Percentiles rank a stretch among this genome's conserved stretches.
These are phyloP conservation scores for Hordeum pubiflorum DNA, from an alignment of 202 grass and related monocot genomes.

Conservation along the genomic window DNA sequence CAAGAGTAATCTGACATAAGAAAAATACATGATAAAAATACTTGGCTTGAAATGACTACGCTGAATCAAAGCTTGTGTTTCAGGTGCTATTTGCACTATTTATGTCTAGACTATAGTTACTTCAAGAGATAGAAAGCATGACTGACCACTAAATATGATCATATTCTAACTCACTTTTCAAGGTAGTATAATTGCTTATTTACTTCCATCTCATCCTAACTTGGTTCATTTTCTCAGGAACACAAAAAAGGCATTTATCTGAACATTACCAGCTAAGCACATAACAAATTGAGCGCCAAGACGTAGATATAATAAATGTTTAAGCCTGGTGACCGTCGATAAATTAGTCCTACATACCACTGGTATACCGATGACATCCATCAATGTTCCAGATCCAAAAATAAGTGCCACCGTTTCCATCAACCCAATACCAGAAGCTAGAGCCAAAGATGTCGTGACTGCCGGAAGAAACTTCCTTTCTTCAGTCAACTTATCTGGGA, in stretches of 20 bases:
- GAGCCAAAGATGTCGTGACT: slow-evolving; percentile 67
- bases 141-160: not conserved
- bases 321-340: not conserved
- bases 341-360: slow-evolving; percentile 48
- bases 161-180: not conserved
- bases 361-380: slow-evolving; percentile 70
- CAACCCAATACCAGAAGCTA: slow-evolving; percentile 65
- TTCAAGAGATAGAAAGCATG: not conserved
- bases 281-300: not conserved
- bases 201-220: not conserved
- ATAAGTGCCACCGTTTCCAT: slow-evolving; percentile 43
- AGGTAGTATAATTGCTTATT: not conserved
- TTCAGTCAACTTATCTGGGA: slow-evolving; percentile 2
- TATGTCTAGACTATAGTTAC: not conserved
- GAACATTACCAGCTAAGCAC: not conserved
- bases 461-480: slow-evolving; percentile 69
- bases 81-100: not conserved
- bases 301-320: not conserved
- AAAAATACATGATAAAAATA: not conserved
- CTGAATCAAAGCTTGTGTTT: not conserved
- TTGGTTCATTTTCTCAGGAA: not conserved
- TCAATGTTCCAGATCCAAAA: slow-evolving; percentile 53
- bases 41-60: not conserved
- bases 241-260: not conserved
- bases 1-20: not conserved